These are phyloP conservation scores for Guadua angustifolia DNA, from an alignment of 176 grass and related monocot species.

Conservation along the genomic window DNA sequence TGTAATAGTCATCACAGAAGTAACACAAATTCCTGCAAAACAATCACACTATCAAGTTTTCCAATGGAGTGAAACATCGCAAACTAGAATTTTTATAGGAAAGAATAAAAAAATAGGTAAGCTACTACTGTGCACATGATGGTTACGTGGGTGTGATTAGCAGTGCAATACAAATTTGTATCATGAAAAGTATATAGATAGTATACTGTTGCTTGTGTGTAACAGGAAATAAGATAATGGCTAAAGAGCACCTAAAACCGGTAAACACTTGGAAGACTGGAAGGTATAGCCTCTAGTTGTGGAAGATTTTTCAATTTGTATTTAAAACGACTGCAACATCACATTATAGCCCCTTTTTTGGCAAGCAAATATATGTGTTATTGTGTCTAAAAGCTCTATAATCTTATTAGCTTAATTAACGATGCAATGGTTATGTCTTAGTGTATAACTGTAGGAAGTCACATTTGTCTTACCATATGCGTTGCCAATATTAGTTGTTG, in stretches of 20 bases:
- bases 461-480: constrained; percentile 54
- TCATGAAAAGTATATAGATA: background rate
- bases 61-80: background rate
- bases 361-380: background rate
- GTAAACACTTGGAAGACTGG: background rate
- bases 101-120: background rate
- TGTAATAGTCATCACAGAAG: constrained; percentile 54
- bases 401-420: background rate
- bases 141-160: background rate
- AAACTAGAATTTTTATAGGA: background rate
- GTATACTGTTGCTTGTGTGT: background rate
- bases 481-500: constrained; percentile 56
- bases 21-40: constrained; percentile 60
- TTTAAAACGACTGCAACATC: background rate
- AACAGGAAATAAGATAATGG: background rate
- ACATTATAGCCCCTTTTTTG: background rate
- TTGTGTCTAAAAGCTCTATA: background rate
- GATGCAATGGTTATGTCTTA: background rate
- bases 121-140: background rate
- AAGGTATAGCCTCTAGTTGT: background rate
- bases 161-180: background rate
- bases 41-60: background rate
- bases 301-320: background rate
- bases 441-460: background rate
- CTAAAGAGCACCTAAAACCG: background rate